phyloP scores from a whole-genome alignment of 2,329 filamentous ascomycete species.

The Hawksworthiomyces lignivorus region DNA sequence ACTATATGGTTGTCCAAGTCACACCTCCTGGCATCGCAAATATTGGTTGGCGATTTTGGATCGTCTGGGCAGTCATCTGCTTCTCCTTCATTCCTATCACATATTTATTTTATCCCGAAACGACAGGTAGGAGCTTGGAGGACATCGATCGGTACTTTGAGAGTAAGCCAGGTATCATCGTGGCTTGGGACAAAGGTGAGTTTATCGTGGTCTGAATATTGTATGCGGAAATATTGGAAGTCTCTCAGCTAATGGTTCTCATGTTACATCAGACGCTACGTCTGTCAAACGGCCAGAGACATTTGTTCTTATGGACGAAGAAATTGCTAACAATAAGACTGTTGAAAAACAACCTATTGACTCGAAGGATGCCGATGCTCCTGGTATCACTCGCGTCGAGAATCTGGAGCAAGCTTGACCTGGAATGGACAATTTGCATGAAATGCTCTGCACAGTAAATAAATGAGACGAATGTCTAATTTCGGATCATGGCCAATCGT shows the following conservation, averaged over 20 bases:
- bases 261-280: no score
- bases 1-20: conserved; percentile 30
- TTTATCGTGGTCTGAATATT: no score
- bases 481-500: no score
- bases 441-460: no score
- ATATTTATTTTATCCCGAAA: conserved; percentile 35
- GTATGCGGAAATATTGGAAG: no score
- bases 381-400: not conserved
- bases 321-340: not conserved
- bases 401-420: not conserved
- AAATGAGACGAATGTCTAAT: no score
- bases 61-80: conserved; percentile 32
- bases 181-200: no score
- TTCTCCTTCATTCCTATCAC: conserved; percentile 46
- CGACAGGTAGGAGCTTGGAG: conserved; percentile 43
- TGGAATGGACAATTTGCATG: no score
- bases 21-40: conserved; percentile 8
- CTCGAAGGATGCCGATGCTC: no score
- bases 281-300: no score
- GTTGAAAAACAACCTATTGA: not conserved
- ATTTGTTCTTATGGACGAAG: not conserved
- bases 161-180: not conserved
- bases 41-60: conserved; percentile 5
- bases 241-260: no score
- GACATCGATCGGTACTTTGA: conserved; percentile 36